Conservation (phyloP, 345 rosid species). For the Rhizophora apiculata region DNA sequence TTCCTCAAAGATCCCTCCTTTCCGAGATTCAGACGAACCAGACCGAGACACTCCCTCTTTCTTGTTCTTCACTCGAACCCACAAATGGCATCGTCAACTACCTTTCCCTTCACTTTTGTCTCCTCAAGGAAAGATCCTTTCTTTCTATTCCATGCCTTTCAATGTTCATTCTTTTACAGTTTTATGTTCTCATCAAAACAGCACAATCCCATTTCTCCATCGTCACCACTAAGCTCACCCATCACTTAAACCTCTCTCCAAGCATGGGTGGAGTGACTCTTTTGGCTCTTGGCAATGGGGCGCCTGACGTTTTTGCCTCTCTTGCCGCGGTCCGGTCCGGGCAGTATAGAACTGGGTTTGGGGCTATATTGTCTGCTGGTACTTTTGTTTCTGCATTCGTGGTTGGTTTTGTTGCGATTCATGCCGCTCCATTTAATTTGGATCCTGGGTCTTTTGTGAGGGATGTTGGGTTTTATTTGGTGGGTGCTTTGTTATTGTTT, state of each 20-base stretch:
- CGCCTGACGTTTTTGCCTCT: slow-evolving; percentile 91
- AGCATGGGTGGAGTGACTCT: slow-evolving; percentile 93
- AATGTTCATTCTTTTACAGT: slow-evolving; percentile 60
- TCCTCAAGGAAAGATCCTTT: slow-evolving; percentile 39
- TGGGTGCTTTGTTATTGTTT: slow-evolving; percentile 69
- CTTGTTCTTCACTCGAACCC: slow-evolving; percentile 36
- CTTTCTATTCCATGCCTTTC: slow-evolving; percentile 59
- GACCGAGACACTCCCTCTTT: neutral
- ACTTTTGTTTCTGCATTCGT: slow-evolving; percentile 87
- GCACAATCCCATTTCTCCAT: slow-evolving; percentile 90
- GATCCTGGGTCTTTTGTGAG: slow-evolving; percentile 69
- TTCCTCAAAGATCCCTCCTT: slow-evolving; percentile 52
- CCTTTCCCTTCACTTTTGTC: slow-evolving; percentile 58
- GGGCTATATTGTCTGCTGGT: slow-evolving; percentile 89
- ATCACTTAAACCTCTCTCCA: slow-evolving; percentile 68
- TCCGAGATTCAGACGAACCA: slow-evolving; percentile 5
- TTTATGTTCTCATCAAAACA: slow-evolving; percentile 86
- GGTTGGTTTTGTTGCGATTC: slow-evolving; percentile 90
- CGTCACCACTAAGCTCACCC: slow-evolving; percentile 81
- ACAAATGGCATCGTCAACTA: slow-evolving; percentile 58
- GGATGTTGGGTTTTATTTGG: slow-evolving; percentile 76
- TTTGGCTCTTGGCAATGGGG: slow-evolving; percentile 88
- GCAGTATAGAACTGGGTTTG: slow-evolving; percentile 83
- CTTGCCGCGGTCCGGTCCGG: slow-evolving; percentile 79
- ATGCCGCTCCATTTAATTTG: slow-evolving; percentile 79